phyloP scores from a whole-genome alignment of 2,329 filamentous ascomycete genomes.

The Penicillium sp. region DNA sequence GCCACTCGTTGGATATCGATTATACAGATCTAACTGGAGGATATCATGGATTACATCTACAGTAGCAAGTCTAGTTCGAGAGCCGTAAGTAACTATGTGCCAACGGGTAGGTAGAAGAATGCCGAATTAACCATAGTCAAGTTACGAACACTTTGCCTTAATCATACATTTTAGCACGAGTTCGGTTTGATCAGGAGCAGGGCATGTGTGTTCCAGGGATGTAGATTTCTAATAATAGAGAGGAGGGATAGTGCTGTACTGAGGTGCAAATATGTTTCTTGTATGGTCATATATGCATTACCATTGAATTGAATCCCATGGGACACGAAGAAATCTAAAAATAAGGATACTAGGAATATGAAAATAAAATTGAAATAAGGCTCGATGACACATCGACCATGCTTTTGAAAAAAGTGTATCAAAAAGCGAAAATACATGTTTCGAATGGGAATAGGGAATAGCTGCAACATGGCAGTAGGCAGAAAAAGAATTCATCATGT shows the following conservation, averaged over 20 bases:
- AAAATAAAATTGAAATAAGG: not conserved
- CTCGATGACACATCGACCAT: not conserved
- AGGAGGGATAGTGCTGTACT: not conserved
- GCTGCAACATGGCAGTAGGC: not conserved
- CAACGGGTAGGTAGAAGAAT: not conserved
- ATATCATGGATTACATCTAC: not conserved
- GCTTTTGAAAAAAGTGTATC: not conserved
- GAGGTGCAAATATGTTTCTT: not conserved
- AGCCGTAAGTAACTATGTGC: not conserved
- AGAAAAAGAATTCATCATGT: not conserved
- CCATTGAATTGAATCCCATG: not conserved
- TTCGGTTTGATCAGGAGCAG: not conserved
- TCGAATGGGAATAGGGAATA: not conserved
- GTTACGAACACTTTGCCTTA: not conserved
- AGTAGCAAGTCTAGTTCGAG: not conserved
- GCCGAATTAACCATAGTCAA: not conserved
- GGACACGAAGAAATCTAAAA: not conserved
- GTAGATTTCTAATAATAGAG: not conserved
- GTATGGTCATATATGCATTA: not conserved
- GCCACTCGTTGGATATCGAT: too few relatives aligned
- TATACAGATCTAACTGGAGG: not conserved
- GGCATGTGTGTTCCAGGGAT: not conserved
- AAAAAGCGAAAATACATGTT: not conserved
- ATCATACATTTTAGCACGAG: not conserved
- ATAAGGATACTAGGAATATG: not conserved